These are phyloP conservation scores for Pythium apleroticum DNA, from an alignment of 352 stramenopile genomes.

Conservation along the genomic window DNA sequence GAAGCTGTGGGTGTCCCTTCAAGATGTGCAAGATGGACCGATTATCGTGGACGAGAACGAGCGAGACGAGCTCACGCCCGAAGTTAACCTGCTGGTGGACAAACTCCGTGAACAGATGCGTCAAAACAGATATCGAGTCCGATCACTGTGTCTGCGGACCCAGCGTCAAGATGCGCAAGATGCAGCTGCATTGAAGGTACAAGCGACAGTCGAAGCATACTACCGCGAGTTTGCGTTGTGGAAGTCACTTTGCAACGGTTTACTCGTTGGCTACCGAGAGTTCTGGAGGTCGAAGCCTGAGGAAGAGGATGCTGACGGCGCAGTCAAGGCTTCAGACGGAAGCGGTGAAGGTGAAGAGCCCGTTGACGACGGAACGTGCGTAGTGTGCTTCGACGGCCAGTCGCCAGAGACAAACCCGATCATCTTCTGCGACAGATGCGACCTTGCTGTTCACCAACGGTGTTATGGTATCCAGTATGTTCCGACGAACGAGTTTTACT, in stretches of 20 bases:
- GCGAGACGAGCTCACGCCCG: slow-evolving; percentile 68
- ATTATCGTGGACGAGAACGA: slow-evolving; percentile 3
- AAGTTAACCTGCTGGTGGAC: slow-evolving; percentile 78
- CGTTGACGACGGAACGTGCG: slow-evolving; percentile 84
- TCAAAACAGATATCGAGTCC: slow-evolving; percentile 65
- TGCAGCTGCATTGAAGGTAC: slow-evolving; percentile 25
- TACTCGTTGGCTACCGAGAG: slow-evolving; percentile 62
- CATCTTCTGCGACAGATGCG: slow-evolving; percentile 89
- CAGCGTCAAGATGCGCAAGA: slow-evolving; percentile 37
- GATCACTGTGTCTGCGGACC: slow-evolving; percentile 48
- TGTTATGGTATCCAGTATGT: slow-evolving; percentile 89
- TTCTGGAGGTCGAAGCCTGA: slow-evolving; percentile 22
- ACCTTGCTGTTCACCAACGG: slow-evolving; percentile 86
- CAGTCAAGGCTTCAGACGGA: slow-evolving; percentile 28
- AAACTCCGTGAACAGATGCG: slow-evolving; percentile 73
- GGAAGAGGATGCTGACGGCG: slow-evolving; percentile 15
- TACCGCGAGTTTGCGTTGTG: slow-evolving; percentile 77
- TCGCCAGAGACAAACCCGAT: slow-evolving; percentile 88
- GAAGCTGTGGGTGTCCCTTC: slow-evolving; percentile 60
- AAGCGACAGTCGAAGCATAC: slow-evolving; percentile 47
- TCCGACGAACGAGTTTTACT: slow-evolving; percentile 87
- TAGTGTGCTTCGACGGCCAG: slow-evolving; percentile 88
- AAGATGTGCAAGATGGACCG: slow-evolving; percentile 28
- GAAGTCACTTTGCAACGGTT: slow-evolving; percentile 71
- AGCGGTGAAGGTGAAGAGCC: slow-evolving; percentile 33